These are phyloP conservation scores for Candida golubevii DNA, from an alignment of 805 yeast species.

Conservation along the genomic window DNA sequence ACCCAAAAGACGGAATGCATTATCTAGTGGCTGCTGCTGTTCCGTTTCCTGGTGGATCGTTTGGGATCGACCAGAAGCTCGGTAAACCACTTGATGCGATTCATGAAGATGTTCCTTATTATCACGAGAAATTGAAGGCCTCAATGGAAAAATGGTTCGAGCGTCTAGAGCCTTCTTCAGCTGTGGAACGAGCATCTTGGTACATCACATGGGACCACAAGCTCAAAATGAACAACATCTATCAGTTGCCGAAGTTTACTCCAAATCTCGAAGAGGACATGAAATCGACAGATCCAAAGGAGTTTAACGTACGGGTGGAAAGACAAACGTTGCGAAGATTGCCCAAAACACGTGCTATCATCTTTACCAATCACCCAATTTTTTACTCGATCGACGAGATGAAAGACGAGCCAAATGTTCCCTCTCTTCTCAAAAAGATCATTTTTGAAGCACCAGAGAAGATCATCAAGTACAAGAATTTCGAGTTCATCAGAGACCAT, in stretches of 20 bases:
- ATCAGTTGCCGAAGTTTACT: slow-evolving; percentile 46
- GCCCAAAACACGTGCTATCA: slow-evolving; percentile 61
- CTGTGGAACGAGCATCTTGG: slow-evolving; percentile 75
- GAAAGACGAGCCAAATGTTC: slow-evolving; percentile 74
- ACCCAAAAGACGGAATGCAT: slow-evolving; percentile 47
- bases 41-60: slow-evolving; percentile 76
- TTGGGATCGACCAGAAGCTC: slow-evolving; percentile 55
- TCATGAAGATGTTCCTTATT: slow-evolving; percentile 67
- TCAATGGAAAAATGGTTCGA: slow-evolving; percentile 75
- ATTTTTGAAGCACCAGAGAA: slow-evolving; percentile 63
- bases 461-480: slow-evolving; percentile 61
- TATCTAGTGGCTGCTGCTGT: slow-evolving; percentile 71
- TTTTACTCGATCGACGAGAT: slow-evolving; percentile 74
- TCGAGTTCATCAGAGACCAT: slow-evolving; percentile 56
- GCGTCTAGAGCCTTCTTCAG: slow-evolving; percentile 53
- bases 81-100: slow-evolving; percentile 62
- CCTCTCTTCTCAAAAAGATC: slow-evolving; percentile 66
- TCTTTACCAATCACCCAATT: slow-evolving; percentile 74
- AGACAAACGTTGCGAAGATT: slow-evolving; percentile 67
- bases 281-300: slow-evolving; percentile 39
- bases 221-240: slow-evolving; percentile 51
- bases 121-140: slow-evolving; percentile 56
- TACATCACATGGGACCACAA: slow-evolving; percentile 72
- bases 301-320: slow-evolving; percentile 67
- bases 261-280: slow-evolving; percentile 29